phyloP scores from a whole-genome alignment of 352 stramenopile species.

The Phytophthora ohioensis region DNA sequence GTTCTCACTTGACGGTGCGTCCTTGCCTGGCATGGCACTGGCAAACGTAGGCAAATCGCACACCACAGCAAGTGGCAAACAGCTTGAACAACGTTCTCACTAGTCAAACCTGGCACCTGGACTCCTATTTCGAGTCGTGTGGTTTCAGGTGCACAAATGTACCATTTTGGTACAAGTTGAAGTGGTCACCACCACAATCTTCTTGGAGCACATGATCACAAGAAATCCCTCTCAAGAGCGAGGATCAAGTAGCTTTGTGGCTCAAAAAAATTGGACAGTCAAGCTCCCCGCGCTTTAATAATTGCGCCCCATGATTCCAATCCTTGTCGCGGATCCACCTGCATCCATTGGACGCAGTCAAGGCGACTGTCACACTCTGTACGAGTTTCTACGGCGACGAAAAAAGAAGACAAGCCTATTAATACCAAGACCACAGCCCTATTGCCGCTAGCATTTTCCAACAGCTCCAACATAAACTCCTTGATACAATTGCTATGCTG shows the following conservation, averaged over 20 bases:
- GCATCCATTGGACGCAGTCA: constrained; percentile 5
- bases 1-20: constrained; percentile 13
- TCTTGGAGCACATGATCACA: not conserved
- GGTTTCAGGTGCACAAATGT: constrained; percentile 33
- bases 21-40: constrained; percentile 27
- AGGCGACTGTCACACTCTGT: not conserved
- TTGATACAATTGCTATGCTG: constrained; percentile 12
- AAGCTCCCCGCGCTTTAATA: not conserved
- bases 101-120: not conserved
- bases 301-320: constrained; percentile 7
- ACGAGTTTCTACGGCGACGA: constrained; percentile 16
- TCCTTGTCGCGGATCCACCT: constrained; percentile 17
- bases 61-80: not conserved
- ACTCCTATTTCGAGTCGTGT: constrained; percentile 28
- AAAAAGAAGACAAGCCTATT: not conserved
- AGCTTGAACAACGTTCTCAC: not conserved
- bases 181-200: constrained; percentile 5
- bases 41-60: not conserved
- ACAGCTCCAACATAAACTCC: constrained; percentile 1
- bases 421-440: constrained; percentile 8
- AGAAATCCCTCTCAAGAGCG: not conserved
- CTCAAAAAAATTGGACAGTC: too few relatives aligned
- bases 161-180: constrained; percentile 31
- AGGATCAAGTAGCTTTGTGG: not conserved
- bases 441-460: constrained; percentile 5